These are phyloP conservation scores for Stagonosporopsis rhizophila DNA, from an alignment of 2,329 filamentous ascomycete genomes.

Conservation along the genomic window DNA sequence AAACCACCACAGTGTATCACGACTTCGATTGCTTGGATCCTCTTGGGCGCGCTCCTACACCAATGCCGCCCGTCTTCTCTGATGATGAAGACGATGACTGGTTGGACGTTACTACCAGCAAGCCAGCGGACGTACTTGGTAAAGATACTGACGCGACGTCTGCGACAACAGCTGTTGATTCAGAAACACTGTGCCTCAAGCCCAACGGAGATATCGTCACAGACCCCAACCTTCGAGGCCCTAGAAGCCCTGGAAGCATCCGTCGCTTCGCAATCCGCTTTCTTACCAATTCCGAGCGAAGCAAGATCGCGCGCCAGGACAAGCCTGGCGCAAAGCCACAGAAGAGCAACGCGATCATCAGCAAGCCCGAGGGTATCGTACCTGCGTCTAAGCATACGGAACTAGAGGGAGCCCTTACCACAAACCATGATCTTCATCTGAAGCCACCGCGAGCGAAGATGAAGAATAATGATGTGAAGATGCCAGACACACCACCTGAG, in stretches of 20 bases:
- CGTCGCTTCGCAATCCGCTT: background rate
- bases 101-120: background rate
- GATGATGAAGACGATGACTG: slow-evolving; percentile 10
- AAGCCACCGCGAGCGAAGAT: background rate
- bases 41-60: slow-evolving; percentile 29
- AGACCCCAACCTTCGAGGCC: background rate
- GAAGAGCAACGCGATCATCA: slow-evolving; percentile 9
- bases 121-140: background rate
- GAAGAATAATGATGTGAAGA: background rate
- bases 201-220: background rate
- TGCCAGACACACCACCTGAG: slow-evolving; percentile 12
- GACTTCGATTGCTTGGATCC: slow-evolving; percentile 29
- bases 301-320: background rate
- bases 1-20: slow-evolving; percentile 18
- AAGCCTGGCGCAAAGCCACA: slow-evolving; percentile 7
- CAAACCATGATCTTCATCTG: slow-evolving; percentile 16
- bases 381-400: slow-evolving; percentile 14
- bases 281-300: background rate
- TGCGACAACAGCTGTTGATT: background rate
- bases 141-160: no score
- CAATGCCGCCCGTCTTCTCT: slow-evolving; percentile 24
- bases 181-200: background rate
- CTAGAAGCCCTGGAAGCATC: background rate
- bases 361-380: slow-evolving; percentile 21
- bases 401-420: slow-evolving; percentile 12